Evolutionary conservation across 1,139 yeast genomes (phyloP), one percentile per base, ranked within the genome.

Genomic region (Pichia sp.): DNA sequence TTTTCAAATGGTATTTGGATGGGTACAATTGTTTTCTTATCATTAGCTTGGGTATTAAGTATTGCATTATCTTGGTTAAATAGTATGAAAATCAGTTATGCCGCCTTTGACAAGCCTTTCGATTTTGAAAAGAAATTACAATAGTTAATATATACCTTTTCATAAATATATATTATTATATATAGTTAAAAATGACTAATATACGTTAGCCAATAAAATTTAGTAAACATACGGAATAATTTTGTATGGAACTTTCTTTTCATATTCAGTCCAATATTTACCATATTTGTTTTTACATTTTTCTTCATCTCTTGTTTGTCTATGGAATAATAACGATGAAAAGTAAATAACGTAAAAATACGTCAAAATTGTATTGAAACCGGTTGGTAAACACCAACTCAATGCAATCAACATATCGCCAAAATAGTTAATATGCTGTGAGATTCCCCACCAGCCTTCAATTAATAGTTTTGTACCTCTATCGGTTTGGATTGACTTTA

Each of bases 371-470:
- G 95, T 85, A 53, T 71, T 73, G 60, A 83, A 80, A 15, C 96
- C 96, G 1, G 97, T 88, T 20, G 96, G 83, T 56, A 92, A 72
- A 65, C 97, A 89, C 95, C 96, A 90, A 40, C 95, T 80, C 71
- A 87, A 75, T 0, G 97, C 89, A 62, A 89, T 82, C 44, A 94
- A 63, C 94, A 97, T 89, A 68, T 92, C 98, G 37, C 98, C 98
- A 53, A 90, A 76, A 67, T 92, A 92, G 64, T 92, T 92, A 64
- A 88, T 88, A 65, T 92, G 98, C 58, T 95, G 95, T 7, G 96
- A 82, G 38, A 73, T 67, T 4, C 85, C 86, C 98, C 98, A 92
- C 98, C 98, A 92, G 2, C 97, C 97, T 59, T 88, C 94, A 49
- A 81, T 77, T 46, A 92, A 71, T 55, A 92, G 74, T 60, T 79